These are phyloP conservation scores for Globisporangium barbulae DNA, from an alignment of 352 stramenopile genomes.

Conservation along the genomic window DNA sequence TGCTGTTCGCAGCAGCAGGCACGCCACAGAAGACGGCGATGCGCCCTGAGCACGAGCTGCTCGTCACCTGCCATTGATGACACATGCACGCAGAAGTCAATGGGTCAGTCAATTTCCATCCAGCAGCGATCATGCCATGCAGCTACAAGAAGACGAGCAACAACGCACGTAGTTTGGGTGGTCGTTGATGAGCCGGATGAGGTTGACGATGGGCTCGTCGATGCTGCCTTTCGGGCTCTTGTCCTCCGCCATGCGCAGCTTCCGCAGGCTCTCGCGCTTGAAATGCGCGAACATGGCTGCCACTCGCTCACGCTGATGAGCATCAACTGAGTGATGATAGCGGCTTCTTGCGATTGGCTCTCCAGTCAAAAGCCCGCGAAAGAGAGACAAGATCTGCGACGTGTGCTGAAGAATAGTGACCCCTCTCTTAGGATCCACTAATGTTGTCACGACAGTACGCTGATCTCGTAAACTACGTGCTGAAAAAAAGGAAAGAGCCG, in stretches of 20 bases:
- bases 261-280: constrained; percentile 84
- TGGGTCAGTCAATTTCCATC: neutral
- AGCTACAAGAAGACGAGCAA: neutral
- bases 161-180: constrained; percentile 76
- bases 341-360: neutral
- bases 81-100: neutral
- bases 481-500: neutral
- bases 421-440: neutral
- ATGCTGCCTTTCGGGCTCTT: constrained; percentile 91
- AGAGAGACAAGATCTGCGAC: constrained; percentile 1
- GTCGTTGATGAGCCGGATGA: constrained; percentile 86
- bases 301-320: neutral
- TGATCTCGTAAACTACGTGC: neutral
- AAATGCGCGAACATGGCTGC: constrained; percentile 70
- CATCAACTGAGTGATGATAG: neutral
- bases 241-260: constrained; percentile 78
- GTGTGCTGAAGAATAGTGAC: neutral
- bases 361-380: neutral
- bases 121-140: neutral
- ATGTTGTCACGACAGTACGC: neutral
- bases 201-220: constrained; percentile 85
- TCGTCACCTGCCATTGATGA: constrained; percentile 63
- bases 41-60: constrained; percentile 88
- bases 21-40: constrained; percentile 85
- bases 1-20: constrained; percentile 16